Percentiles rank a stretch among this genome's conserved stretches.
Conservation (phyloP, 306 rosid genomes). For the Delonix regia region DNA sequence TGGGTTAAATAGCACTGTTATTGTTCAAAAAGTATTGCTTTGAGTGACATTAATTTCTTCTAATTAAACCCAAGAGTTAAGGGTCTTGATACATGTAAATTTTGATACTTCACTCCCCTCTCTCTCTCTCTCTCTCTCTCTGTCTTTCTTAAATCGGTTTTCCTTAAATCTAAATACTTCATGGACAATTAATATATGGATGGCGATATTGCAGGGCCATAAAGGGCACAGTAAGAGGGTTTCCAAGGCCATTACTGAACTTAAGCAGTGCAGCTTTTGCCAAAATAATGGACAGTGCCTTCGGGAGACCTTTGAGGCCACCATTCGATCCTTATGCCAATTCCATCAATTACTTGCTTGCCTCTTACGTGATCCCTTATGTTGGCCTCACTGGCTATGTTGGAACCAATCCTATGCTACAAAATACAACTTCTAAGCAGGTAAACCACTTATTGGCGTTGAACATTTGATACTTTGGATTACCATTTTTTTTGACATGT, state of each 20-base stretch:
- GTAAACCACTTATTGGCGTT: slow-evolving; percentile 16
- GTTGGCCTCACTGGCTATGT: slow-evolving; percentile 67
- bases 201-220: slow-evolving; percentile 58
- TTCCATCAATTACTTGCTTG: slow-evolving; percentile 55
- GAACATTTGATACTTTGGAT: too few species aligned
- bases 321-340: slow-evolving; percentile 69
- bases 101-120: too few species aligned
- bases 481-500: not conserved
- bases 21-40: too few species aligned
- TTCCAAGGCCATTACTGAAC: slow-evolving; percentile 73
- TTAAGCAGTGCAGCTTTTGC: slow-evolving; percentile 59
- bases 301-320: slow-evolving; percentile 54
- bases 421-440: slow-evolving; percentile 36
- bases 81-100: too few species aligned
- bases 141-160: too few species aligned
- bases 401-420: slow-evolving; percentile 56
- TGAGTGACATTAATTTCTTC: too few species aligned
- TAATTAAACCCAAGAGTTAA: too few species aligned
- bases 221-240: slow-evolving; percentile 51
- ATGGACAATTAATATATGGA: not conserved
- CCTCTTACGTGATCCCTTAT: slow-evolving; percentile 58
- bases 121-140: too few species aligned
- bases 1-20: too few species aligned
- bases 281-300: slow-evolving; percentile 50
- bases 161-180: too few species aligned